A percentile compares a stretch with the other conserved stretches of the same genome.
These are phyloP conservation scores for Hypericum androsaemum DNA, from an alignment of 345 rosid genomes.

Conservation along the genomic window DNA sequence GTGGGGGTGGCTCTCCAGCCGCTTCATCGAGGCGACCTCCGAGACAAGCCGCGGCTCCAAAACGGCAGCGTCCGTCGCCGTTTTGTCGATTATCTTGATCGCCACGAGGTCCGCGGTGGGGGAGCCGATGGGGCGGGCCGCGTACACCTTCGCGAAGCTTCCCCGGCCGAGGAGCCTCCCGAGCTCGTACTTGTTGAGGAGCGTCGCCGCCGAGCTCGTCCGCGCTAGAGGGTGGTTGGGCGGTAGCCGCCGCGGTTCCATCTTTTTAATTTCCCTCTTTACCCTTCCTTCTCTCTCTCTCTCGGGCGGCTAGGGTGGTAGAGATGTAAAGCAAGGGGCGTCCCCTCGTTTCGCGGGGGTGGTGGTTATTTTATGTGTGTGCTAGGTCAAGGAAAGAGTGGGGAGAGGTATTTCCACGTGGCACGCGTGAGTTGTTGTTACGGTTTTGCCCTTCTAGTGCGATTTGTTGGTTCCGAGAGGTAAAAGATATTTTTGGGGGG, in stretches of 20 bases:
- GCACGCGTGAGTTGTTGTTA: no score
- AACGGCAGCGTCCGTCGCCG: conserved; percentile 25
- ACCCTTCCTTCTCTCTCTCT: no score
- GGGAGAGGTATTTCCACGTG: no score
- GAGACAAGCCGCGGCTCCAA: conserved; percentile 53
- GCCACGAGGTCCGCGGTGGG: conserved; percentile 35
- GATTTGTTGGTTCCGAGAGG: no score
- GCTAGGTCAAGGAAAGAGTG: no score
- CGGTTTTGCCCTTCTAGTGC: no score
- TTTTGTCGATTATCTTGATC: conserved; percentile 60
- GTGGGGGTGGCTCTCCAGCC: conserved; percentile 67
- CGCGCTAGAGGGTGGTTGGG: neutral
- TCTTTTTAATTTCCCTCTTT: neutral
- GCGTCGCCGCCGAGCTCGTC: conserved; percentile 16
- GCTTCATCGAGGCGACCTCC: conserved; percentile 80
- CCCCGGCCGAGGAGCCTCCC: conserved; percentile 63
- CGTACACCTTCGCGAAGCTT: conserved; percentile 58
- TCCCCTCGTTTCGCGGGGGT: no score
- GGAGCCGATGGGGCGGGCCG: conserved; percentile 36
- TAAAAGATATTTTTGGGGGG: no score
- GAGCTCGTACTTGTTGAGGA: conserved; percentile 55
- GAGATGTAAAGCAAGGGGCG: no score
- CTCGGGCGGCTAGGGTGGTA: no score
- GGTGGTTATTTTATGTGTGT: no score
- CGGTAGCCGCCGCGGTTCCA: conserved; percentile 11